phyloP scores from a whole-genome alignment of 1,139 yeast species.

The Kodamaea ohmeri region DNA sequence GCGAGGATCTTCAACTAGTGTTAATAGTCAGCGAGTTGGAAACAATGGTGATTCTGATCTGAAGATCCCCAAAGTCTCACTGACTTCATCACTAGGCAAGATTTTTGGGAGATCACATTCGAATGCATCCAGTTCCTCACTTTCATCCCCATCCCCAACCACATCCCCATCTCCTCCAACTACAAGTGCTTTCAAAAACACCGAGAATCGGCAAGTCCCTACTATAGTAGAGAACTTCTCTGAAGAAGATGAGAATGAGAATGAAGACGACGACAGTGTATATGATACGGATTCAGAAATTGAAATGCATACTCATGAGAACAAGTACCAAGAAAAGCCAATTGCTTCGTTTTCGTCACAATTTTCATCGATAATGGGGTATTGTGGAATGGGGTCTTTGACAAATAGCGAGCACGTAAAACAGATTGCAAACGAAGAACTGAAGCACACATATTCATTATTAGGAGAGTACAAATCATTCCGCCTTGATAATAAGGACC shows the following conservation, averaged over 20 bases:
- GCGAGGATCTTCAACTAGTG: neutral
- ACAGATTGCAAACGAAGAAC: constrained; percentile 34
- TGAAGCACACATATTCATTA: constrained; percentile 33
- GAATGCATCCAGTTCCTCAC: neutral
- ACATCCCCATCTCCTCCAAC: constrained; percentile 5
- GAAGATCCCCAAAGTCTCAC: neutral
- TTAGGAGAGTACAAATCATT: constrained; percentile 21
- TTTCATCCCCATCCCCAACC: constrained; percentile 4
- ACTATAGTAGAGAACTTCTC: constrained; percentile 4
- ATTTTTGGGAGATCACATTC: constrained; percentile 1
- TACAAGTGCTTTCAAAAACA: neutral
- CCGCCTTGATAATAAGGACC: constrained; percentile 23
- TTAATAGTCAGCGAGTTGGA: neutral
- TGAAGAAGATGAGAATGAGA: constrained; percentile 6
- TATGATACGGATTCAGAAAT: constrained; percentile 20
- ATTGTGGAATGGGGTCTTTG: constrained; percentile 28
- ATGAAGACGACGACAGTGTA: constrained; percentile 12
- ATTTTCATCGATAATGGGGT: constrained; percentile 33
- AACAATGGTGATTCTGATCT: neutral
- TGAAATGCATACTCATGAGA: constrained; percentile 27
- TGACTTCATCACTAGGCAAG: neutral
- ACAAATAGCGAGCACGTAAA: constrained; percentile 19
- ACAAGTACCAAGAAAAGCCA: constrained; percentile 20
- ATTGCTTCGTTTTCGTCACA: constrained; percentile 22
- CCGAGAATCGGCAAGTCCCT: constrained; percentile 19